These are phyloP conservation scores for Globisporangium polare DNA, from an alignment of 352 stramenopile species.

Conservation along the genomic window DNA sequence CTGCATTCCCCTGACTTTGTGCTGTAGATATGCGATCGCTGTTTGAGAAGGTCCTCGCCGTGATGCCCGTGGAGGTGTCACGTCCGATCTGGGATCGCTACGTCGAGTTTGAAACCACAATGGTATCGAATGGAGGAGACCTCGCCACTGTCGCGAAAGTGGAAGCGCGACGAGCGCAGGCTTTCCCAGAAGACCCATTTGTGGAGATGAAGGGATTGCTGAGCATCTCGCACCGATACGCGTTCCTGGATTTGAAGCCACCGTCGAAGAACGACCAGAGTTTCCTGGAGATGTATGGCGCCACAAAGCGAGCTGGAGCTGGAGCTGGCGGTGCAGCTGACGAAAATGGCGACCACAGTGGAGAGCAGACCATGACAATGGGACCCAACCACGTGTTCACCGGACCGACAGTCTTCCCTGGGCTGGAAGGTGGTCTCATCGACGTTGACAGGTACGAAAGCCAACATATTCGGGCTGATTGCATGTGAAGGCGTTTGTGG, in stretches of 20 bases:
- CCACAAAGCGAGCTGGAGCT: conserved; percentile 23
- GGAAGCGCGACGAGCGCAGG: conserved; percentile 69
- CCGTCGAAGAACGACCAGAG: conserved; percentile 54
- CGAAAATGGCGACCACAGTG: conserved; percentile 14
- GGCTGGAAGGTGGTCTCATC: conserved; percentile 25
- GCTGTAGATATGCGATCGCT: conserved; percentile 82
- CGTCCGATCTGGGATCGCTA: conserved; percentile 86
- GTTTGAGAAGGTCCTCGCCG: conserved; percentile 85
- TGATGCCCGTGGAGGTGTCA: conserved; percentile 78
- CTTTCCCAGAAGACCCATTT: conserved; percentile 72
- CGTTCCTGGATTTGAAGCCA: conserved; percentile 70
- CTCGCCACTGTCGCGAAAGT: conserved; percentile 81
- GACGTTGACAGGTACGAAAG: conserved; percentile 44
- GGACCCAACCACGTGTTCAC: conserved; percentile 9
- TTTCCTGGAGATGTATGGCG: conserved; percentile 81
- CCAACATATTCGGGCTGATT: neutral
- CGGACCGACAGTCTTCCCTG: conserved; percentile 17
- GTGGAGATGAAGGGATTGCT: conserved; percentile 80
- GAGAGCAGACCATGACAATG: conserved; percentile 16
- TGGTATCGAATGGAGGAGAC: conserved; percentile 81
- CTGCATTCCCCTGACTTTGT: no score
- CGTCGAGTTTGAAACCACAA: conserved; percentile 84
- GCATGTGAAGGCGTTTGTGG: neutral
- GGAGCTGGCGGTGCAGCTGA: conserved; percentile 17
- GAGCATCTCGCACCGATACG: conserved; percentile 76